Evolutionary conservation across 805 yeast genomes (phyloP), one percentile per base, ranked within the genome.

Genomic region (Candida pseudofarinosa): DNA sequence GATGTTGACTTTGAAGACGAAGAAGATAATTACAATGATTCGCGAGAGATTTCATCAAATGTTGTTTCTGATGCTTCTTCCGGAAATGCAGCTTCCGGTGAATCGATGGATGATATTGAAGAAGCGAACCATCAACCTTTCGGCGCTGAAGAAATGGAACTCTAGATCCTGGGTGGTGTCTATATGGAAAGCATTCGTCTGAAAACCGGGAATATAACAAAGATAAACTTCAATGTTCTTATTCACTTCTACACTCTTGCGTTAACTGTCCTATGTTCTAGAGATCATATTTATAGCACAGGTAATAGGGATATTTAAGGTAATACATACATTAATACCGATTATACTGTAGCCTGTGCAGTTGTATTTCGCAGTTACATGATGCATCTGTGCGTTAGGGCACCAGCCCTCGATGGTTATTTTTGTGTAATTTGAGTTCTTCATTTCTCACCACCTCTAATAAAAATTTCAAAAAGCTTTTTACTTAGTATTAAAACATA

Each of bases 1-100:
- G 96, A 88, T 61, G 87, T 91, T 34, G 98, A 91, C 63, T 91
- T 91, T 58, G 97, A 91, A 63, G 98, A 91, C 60, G 97, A 89
- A 16, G 96, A 86, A 35, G 90, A 81, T 30, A 73, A 70, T 4
- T 54, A 56, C 38, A 43, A 31, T 23, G 48, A 37, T 26, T 42
- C 17, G 16, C 37, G 15, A 7, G 17, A 32, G 14, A 32, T 32
- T 6, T 7, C 28, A 7, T 23, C 28, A n/a, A 28, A 15, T 13
- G 34, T 19, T 19, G 32, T 19, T 15, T 19, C 13, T 17, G 16
- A 34, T 13, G 35, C 18, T 30, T 28, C 6, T 28, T 23, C 28
- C 10, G 28, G 10, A 6, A 23, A 23, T 10, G 16, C 16, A 4
- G 31, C 16, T 4, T 26, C 34, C 15, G 14, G 65, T 18, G 67